Conservation (phyloP, 768 basidiomycete genomes). For the Mycena venus region DNA sequence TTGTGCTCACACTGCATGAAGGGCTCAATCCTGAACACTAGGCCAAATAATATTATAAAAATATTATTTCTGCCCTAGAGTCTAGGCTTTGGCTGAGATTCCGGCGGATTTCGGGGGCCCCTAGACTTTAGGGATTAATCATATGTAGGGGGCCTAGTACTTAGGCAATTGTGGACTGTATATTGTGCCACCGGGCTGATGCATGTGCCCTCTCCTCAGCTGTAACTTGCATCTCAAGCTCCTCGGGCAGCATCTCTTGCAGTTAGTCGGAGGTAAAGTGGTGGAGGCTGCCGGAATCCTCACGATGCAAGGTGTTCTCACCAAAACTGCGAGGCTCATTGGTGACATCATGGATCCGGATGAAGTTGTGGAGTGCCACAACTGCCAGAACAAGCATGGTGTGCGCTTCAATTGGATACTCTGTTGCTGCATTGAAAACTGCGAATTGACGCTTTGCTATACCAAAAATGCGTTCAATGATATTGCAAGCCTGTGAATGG, state of each 20-base stretch:
- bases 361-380: constrained; percentile 17
- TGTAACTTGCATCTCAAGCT: constrained; percentile 1
- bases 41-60: too few species aligned
- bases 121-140: too few species aligned
- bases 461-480: too few species aligned
- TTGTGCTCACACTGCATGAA: too few species aligned
- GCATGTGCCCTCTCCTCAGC: not conserved
- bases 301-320: not conserved
- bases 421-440: not conserved
- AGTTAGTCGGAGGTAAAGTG: not conserved
- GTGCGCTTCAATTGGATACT: constrained; percentile 12
- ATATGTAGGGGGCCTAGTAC: too few species aligned
- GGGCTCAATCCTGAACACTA: too few species aligned
- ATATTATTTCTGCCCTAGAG: too few species aligned
- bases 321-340: not conserved
- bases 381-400: not conserved
- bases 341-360: constrained; percentile 1
- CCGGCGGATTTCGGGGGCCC: too few species aligned
- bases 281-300: not conserved
- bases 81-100: too few species aligned
- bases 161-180: too few species aligned
- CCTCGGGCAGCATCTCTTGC: not conserved
- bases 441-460: constrained; percentile 30
- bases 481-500: not conserved
- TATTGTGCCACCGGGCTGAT: not conserved